A percentile compares a stretch with the other conserved stretches of the same genome.
phyloP scores from a whole-genome alignment of 164 flowering plant species.

The Liquidambar formosana region DNA sequence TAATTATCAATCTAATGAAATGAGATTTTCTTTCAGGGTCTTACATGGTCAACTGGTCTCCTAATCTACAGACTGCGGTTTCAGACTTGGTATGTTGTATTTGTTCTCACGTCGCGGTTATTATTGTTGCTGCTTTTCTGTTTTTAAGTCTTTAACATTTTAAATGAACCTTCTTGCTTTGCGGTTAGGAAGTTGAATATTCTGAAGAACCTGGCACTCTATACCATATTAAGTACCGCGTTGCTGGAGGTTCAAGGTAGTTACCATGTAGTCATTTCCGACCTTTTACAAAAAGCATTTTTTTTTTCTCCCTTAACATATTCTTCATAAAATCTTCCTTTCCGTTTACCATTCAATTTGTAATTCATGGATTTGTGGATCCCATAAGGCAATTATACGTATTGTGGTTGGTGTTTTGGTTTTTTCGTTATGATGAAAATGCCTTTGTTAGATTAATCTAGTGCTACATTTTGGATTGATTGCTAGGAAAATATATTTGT shows the following conservation, averaged over 20 bases:
- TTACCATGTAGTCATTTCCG: not conserved
- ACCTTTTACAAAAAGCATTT: not conserved
- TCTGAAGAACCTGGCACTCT: slow-evolving; percentile 88
- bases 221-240: slow-evolving; percentile 88
- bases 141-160: not conserved
- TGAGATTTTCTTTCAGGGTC: slow-evolving; percentile 59
- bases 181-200: slow-evolving; percentile 89
- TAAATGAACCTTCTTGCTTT: slow-evolving; percentile 6
- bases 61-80: slow-evolving; percentile 90
- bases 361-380: too few species aligned
- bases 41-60: slow-evolving; percentile 99
- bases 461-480: not conserved
- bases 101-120: slow-evolving; percentile 4
- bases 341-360: not conserved
- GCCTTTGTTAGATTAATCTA: not conserved
- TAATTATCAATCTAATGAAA: not conserved
- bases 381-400: too few species aligned
- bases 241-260: slow-evolving; percentile 95
- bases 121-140: slow-evolving; percentile 3
- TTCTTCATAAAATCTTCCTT: not conserved
- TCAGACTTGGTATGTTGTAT: slow-evolving; percentile 80
- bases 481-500: not conserved
- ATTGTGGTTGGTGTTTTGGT: too few species aligned
- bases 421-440: not conserved
- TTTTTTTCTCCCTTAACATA: not conserved